A percentile compares a stretch with the other conserved stretches of the same genome.
Evolutionary conservation across 2,329 filamentous ascomycete genomes (phyloP).

Genomic region (Iodosphaeria phyllophila): DNA sequence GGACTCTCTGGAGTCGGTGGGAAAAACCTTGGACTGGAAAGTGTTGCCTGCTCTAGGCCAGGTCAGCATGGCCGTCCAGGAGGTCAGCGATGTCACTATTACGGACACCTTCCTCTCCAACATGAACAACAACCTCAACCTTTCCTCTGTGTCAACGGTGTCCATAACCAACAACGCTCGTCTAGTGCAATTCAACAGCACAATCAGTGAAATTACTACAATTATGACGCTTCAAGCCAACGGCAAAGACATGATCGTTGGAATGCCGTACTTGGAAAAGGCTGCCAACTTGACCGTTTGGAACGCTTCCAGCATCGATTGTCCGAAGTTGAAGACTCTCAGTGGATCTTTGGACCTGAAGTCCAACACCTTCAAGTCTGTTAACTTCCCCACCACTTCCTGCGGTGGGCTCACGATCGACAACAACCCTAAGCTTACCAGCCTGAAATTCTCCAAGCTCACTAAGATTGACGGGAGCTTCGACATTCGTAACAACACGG

Average conservation of each 20-base stretch:
- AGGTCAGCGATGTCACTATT: constrained; percentile 53
- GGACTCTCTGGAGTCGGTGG: constrained; percentile 42
- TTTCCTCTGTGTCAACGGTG: no score
- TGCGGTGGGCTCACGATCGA: constrained; percentile 41
- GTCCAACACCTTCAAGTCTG: constrained; percentile 49
- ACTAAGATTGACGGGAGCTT: constrained; percentile 58
- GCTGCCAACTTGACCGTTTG: constrained; percentile 68
- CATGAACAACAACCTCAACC: constrained; percentile 64
- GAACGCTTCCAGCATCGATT: constrained; percentile 56
- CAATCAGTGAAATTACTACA: constrained; percentile 57
- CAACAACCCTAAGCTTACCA: constrained; percentile 42
- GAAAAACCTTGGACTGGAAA: constrained; percentile 26
- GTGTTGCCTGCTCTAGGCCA: constrained; percentile 30
- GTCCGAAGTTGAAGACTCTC: constrained; percentile 55
- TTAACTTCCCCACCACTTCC: constrained; percentile 54
- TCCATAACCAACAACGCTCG: constrained; percentile 81
- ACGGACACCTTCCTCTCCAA: constrained; percentile 65
- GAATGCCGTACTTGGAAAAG: constrained; percentile 60
- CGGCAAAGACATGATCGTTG: constrained; percentile 48
- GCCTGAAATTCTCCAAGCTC: constrained; percentile 59
- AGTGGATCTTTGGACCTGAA: constrained; percentile 73
- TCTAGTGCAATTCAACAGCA: constrained; percentile 57
- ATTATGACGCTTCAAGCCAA: constrained; percentile 64
- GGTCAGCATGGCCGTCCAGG: constrained; percentile 37
- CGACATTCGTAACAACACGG: constrained; percentile 75